phyloP scores from a whole-genome alignment of 257 asterid genomes.

The Solanum dulcamara region DNA sequence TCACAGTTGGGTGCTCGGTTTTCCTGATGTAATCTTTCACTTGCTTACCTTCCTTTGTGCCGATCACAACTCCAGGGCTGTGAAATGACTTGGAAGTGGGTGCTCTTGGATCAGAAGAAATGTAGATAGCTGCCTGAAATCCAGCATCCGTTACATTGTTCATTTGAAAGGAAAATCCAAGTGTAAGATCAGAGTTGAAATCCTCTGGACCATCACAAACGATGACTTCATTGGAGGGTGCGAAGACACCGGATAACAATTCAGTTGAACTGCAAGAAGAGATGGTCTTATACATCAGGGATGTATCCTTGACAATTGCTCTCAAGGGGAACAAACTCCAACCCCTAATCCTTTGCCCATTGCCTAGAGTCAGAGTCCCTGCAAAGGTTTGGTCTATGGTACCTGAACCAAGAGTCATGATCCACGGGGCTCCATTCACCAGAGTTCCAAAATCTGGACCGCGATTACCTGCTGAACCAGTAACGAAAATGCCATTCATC shows the following conservation, averaged over 20 bases:
- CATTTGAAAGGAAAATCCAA: background rate
- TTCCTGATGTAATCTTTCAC: slow-evolving; percentile 13
- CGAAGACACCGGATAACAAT: background rate
- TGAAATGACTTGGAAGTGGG: background rate
- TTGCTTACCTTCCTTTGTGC: background rate
- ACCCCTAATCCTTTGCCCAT: slow-evolving; percentile 2
- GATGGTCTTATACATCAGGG: slow-evolving; percentile 8
- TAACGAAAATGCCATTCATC: slow-evolving; percentile 26
- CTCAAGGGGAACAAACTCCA: slow-evolving; percentile 19
- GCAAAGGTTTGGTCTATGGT: slow-evolving; percentile 3
- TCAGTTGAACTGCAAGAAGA: slow-evolving; percentile 15
- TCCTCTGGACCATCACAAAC: slow-evolving; percentile 3
- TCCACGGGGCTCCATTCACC: slow-evolving; percentile 31
- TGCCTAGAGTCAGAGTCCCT: slow-evolving; percentile 21
- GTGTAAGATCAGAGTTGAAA: background rate
- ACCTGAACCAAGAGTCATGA: slow-evolving; percentile 17
- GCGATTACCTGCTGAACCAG: slow-evolving; percentile 23
- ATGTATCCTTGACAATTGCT: background rate
- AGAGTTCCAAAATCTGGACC: background rate
- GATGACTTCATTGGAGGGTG: background rate
- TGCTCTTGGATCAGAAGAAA: slow-evolving; percentile 1
- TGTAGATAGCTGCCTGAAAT: slow-evolving; percentile 9
- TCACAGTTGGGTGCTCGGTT: background rate
- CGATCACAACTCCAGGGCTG: slow-evolving; percentile 10
- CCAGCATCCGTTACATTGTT: background rate